Evolutionary conservation across 163 green algal genomes (phyloP), one percentile per base, ranked within the genome.

Genomic region (Volvox carteri): DNA sequence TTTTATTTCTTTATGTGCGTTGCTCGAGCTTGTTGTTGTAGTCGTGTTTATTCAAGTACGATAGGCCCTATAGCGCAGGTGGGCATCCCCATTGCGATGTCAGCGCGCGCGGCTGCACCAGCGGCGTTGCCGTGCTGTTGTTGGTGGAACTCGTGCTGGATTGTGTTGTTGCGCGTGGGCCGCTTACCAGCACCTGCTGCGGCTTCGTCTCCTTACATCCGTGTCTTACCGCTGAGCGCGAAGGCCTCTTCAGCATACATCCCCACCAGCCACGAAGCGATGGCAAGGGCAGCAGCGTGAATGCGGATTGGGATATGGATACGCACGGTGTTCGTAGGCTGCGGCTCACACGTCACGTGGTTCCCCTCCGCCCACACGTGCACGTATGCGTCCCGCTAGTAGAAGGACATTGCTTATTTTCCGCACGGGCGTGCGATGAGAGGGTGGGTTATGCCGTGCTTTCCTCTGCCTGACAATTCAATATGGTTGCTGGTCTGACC

Each of bases 81-180:
- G 44, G 73, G 28, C 44, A 81, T 65, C 44, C 73, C 73, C 73
- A 81, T 81, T 81, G 73, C 16, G 73, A 81, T 81, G 44, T 81
- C 44, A 12, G 46, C 42, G 73, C 44, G 73, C 73, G 25, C 44
- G 33, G 65, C 65, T 75, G 65, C 65, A 39, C 19, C n/a, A 48
- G 70, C 70, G 70, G 70, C 70, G 25, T 35, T 54, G 70, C 70
- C 70, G n/a, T 44, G 65, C 65, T 48, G 65, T 75, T 16, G 33
- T 44, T 75, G 33, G 35, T 46, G 65, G 65, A 48, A 33, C 70
- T 37, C 70, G 70, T 78, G 70, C 70, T 52, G 39, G 21, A 18
- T n/a, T 78, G 70, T 78, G 42, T 37, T 39, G 35, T 78, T 58
- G 37, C 1, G 70, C 39, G 65, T 75, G 16, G 39, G 70, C 54